These are phyloP conservation scores for Vaccinium darrowii DNA, from an alignment of 148 eudicot species.

Conservation along the genomic window DNA sequence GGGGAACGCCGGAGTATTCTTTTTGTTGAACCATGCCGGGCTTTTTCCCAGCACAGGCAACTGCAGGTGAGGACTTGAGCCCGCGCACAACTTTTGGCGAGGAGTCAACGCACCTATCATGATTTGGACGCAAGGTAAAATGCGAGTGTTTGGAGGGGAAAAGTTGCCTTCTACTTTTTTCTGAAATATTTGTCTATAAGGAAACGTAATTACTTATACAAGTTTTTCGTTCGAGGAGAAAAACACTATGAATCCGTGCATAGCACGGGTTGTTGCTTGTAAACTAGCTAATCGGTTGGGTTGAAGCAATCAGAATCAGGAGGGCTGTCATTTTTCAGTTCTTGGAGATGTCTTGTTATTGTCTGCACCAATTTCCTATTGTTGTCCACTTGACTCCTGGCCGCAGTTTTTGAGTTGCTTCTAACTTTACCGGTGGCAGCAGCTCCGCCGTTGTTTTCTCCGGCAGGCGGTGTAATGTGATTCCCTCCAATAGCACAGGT, in stretches of 20 bases:
- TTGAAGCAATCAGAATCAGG: slow-evolving; percentile 2
- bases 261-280: neutral
- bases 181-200: neutral
- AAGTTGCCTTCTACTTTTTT: neutral
- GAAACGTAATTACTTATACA: neutral
- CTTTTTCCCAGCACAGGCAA: neutral
- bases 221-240: neutral
- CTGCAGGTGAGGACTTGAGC: neutral
- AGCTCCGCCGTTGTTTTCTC: neutral
- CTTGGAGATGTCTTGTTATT: slow-evolving; percentile 15
- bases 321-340: slow-evolving; percentile 13
- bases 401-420: neutral
- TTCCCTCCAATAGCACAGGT: neutral
- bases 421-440: neutral
- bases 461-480: neutral
- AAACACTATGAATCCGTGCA: neutral
- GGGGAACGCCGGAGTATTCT: neutral
- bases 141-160: neutral
- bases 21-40: neutral
- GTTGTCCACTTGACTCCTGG: neutral
- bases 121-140: neutral
- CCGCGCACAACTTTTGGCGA: neutral
- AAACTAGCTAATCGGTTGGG: neutral
- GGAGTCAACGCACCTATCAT: neutral
- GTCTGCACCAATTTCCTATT: neutral